phyloP scores from a whole-genome alignment of 2,329 filamentous ascomycete genomes.

The Periconia digitata region DNA sequence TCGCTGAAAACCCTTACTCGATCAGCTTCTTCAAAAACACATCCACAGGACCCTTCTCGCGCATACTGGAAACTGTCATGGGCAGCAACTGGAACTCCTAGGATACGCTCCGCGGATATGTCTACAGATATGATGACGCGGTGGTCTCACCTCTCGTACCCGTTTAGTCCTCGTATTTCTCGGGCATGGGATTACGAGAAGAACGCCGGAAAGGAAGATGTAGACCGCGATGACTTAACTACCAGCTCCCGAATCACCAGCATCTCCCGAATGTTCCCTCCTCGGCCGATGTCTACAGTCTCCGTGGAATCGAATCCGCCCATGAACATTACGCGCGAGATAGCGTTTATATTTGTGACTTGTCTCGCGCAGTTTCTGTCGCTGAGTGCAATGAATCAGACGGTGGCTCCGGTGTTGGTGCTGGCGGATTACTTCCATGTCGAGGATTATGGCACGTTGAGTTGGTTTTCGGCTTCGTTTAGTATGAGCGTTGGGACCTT shows the following conservation, averaged over 20 bases:
- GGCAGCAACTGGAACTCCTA: neutral
- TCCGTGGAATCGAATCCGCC: neutral
- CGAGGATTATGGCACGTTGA: conserved; percentile 42
- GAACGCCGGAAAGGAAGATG: neutral
- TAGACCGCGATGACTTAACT: neutral
- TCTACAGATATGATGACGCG: no score
- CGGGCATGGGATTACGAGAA: neutral
- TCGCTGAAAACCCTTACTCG: neutral
- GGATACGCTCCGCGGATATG: neutral
- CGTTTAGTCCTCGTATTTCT: neutral
- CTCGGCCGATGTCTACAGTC: neutral
- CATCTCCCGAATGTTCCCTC: neutral
- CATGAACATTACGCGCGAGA: conserved; percentile 13
- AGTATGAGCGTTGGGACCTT: conserved; percentile 53
- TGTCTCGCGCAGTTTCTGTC: conserved; percentile 44
- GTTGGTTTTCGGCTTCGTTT: conserved; percentile 53
- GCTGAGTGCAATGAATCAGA: conserved; percentile 44
- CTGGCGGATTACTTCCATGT: conserved; percentile 46
- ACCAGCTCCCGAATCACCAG: neutral
- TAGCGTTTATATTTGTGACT: conserved; percentile 24
- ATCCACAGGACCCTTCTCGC: neutral
- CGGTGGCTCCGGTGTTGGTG: conserved; percentile 42
- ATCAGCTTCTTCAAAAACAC: neutral
- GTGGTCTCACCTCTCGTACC: neutral
- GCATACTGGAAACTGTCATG: neutral